Conservation (phyloP, 2,329 filamentous ascomycete genomes). For the Fusarium secorum region DNA sequence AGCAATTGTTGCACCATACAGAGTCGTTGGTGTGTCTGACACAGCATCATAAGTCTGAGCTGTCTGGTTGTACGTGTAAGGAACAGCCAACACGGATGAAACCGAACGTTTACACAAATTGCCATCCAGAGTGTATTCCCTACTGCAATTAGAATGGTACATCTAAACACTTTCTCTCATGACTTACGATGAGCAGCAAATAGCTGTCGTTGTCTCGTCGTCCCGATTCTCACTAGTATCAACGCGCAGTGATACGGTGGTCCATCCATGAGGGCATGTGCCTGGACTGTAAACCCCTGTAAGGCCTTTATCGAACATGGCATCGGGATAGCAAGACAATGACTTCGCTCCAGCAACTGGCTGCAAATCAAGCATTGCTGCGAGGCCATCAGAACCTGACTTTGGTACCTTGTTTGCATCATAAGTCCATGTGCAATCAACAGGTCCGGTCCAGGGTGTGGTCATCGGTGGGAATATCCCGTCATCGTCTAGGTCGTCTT, state of each 20-base stretch:
- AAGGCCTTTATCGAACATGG: slow-evolving; percentile 49
- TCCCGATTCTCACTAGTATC: slow-evolving; percentile 41
- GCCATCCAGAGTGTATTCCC: slow-evolving; percentile 48
- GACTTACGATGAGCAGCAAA: slow-evolving; percentile 54
- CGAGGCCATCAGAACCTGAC: slow-evolving; percentile 40
- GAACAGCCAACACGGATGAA: slow-evolving; percentile 49
- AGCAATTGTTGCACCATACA: slow-evolving; percentile 49
- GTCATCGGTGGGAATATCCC: slow-evolving; percentile 48
- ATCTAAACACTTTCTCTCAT: neutral
- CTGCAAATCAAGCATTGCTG: slow-evolving; percentile 50
- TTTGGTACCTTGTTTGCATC: slow-evolving; percentile 41
- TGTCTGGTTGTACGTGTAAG: slow-evolving; percentile 48
- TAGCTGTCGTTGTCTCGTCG: slow-evolving; percentile 49
- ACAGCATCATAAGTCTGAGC: slow-evolving; percentile 48
- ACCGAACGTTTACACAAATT: slow-evolving; percentile 48
- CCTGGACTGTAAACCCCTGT: slow-evolving; percentile 53
- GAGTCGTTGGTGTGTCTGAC: slow-evolving; percentile 48
- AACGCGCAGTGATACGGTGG: slow-evolving; percentile 47
- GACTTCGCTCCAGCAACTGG: slow-evolving; percentile 48
- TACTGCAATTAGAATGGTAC: slow-evolving; percentile 34
- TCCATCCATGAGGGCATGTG: slow-evolving; percentile 52
- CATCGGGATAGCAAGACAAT: slow-evolving; percentile 52
- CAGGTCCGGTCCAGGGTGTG: slow-evolving; percentile 49
- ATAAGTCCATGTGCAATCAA: slow-evolving; percentile 51
- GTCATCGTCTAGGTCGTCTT: slow-evolving; percentile 31